Conservation (phyloP, 2,329 filamentous ascomycete species). For the Colletotrichum euphorbiae region DNA sequence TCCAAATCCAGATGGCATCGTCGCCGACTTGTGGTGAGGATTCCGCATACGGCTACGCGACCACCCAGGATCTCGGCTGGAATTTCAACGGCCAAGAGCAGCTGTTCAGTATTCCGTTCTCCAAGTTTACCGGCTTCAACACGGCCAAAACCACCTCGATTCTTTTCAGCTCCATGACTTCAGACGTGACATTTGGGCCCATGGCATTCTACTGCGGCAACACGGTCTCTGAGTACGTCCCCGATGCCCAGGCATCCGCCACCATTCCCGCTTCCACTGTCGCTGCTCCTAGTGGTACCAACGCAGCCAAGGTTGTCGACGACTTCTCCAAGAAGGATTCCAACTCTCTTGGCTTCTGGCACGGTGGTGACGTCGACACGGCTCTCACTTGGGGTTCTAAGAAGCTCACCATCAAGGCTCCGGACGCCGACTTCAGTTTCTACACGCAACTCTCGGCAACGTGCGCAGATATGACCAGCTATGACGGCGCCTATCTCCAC, state of each 20-base stretch:
- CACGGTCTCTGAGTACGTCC: constrained; percentile 60
- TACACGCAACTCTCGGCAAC: constrained; percentile 64
- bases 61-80: constrained; percentile 66
- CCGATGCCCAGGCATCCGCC: constrained; percentile 53
- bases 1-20: constrained; percentile 64
- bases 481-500: constrained; percentile 71
- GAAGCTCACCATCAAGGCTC: constrained; percentile 58
- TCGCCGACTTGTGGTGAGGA: constrained; percentile 57
- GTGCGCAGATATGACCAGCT: constrained; percentile 64
- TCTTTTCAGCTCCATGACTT: constrained; percentile 60
- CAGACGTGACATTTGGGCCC: constrained; percentile 64
- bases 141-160: constrained; percentile 63
- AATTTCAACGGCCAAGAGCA: constrained; percentile 69
- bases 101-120: constrained; percentile 68
- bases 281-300: constrained; percentile 60
- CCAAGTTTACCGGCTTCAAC: constrained; percentile 62
- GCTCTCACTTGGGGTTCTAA: constrained; percentile 62
- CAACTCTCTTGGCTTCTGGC: constrained; percentile 74
- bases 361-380: constrained; percentile 70
- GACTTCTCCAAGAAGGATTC: constrained; percentile 63
- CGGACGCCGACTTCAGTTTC: constrained; percentile 64
- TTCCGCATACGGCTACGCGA: constrained; percentile 52
- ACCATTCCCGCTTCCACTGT: constrained; percentile 59
- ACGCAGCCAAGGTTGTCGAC: constrained; percentile 68
- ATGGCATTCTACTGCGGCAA: constrained; percentile 69